Percentiles rank a stretch among this genome's conserved stretches.
Evolutionary conservation across 352 stramenopile genomes (phyloP).

Genomic region (Albugo laibachii): DNA sequence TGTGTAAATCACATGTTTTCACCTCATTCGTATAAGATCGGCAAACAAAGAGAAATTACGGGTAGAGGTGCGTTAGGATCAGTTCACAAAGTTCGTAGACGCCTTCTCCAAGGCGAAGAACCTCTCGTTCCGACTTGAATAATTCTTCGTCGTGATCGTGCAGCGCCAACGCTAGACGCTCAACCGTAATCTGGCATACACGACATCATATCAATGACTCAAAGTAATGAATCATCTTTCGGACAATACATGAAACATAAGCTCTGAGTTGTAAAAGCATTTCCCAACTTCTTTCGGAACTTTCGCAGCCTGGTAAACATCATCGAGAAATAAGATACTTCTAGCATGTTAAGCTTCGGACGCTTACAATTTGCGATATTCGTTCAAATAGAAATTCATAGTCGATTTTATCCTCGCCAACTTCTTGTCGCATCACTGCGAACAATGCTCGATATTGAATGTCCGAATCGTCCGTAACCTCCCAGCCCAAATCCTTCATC

Average conservation of each 20-base stretch:
- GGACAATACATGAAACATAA: slow-evolving; percentile 34
- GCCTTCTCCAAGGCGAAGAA: slow-evolving; percentile 31
- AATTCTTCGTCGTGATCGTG: slow-evolving; percentile 25
- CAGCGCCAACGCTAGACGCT: slow-evolving; percentile 34
- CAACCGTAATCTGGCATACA: slow-evolving; percentile 22
- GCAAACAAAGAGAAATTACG: slow-evolving; percentile 8
- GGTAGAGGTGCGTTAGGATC: slow-evolving; percentile 21
- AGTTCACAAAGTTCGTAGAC: slow-evolving; percentile 28
- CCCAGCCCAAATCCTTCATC: slow-evolving; percentile 20
- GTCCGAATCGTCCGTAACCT: slow-evolving; percentile 21
- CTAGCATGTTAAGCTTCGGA: not conserved
- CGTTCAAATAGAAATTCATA: slow-evolving; percentile 45
- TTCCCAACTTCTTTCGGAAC: slow-evolving; percentile 14
- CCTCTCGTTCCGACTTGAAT: slow-evolving; percentile 52
- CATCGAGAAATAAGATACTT: not conserved
- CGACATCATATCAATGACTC: not conserved
- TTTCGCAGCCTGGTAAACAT: slow-evolving; percentile 9
- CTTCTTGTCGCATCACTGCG: slow-evolving; percentile 22
- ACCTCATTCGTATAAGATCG: not conserved
- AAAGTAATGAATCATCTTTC: not conserved
- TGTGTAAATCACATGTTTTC: not conserved
- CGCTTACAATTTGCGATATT: slow-evolving; percentile 29
- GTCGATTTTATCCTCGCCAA: slow-evolving; percentile 16
- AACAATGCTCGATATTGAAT: slow-evolving; percentile 31
- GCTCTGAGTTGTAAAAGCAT: slow-evolving; percentile 27